Conservation (phyloP, 2,329 filamentous ascomycete species). For the Lachnellula subtilissima region DNA sequence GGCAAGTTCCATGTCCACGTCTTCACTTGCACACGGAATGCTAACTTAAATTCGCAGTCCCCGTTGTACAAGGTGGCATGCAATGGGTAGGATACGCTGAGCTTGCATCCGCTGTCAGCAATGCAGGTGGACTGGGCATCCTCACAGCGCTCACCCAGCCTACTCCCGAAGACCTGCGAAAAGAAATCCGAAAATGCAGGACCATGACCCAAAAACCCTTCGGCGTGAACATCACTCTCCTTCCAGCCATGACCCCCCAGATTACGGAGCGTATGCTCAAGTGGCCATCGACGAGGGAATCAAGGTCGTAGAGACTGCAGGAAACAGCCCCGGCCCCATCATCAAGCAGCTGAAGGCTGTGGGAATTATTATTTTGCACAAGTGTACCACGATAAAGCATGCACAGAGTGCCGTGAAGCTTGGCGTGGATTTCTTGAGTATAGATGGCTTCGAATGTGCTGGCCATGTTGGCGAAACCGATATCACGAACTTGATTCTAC, state of each 20-base stretch:
- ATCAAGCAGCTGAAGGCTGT: conserved; percentile 83
- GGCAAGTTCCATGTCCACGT: conserved; percentile 16
- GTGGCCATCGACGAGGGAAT: conserved; percentile 92
- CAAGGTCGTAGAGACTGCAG: conserved; percentile 86
- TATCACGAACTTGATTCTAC: conserved; percentile 85
- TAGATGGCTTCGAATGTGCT: conserved; percentile 97
- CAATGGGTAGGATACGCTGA: conserved; percentile 81
- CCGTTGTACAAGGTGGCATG: conserved; percentile 83
- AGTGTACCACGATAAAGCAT: conserved; percentile 95
- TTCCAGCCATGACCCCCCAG: conserved; percentile 81
- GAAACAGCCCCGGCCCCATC: conserved; percentile 84
- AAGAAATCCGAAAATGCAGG: conserved; percentile 85
- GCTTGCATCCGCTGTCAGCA: conserved; percentile 69
- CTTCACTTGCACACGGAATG: background rate
- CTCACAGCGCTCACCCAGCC: conserved; percentile 90
- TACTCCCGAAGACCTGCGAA: conserved; percentile 82
- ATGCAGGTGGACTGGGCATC: conserved; percentile 78
- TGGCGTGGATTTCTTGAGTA: conserved; percentile 92
- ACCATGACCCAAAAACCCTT: conserved; percentile 76
- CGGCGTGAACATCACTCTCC: conserved; percentile 90
- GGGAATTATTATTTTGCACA: conserved; percentile 79
- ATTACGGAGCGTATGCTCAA: conserved; percentile 88
- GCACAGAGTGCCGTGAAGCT: conserved; percentile 88
- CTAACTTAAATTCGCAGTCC: conserved; percentile 48
- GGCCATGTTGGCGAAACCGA: conserved; percentile 82